A percentile compares a stretch with the other conserved stretches of the same genome.
Conservation (phyloP, 2,329 filamentous ascomycete genomes). For the Exophiala oligosperma region DNA sequence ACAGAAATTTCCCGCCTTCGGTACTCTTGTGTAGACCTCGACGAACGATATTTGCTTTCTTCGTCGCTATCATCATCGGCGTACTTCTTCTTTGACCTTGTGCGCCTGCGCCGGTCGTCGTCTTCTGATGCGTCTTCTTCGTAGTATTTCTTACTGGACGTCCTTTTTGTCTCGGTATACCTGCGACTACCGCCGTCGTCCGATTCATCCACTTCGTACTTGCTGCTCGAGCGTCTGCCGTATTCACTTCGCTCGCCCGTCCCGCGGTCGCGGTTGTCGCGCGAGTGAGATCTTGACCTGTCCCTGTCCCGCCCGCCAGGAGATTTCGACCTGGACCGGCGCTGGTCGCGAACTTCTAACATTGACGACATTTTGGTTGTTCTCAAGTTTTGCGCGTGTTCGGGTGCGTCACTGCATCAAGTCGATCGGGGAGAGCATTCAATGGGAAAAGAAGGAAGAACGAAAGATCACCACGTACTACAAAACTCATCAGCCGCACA, state of each 20-base stretch:
- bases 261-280: slow-evolving; percentile 39
- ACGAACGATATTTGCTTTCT: slow-evolving; percentile 21
- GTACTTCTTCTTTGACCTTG: slow-evolving; percentile 34
- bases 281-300: slow-evolving; percentile 45
- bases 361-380: slow-evolving; percentile 19
- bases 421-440: neutral
- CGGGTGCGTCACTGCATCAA: neutral
- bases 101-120: slow-evolving; percentile 29
- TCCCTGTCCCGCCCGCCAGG: slow-evolving; percentile 39
- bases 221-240: slow-evolving; percentile 18
- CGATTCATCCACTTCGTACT: slow-evolving; percentile 33
- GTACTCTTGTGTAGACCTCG: slow-evolving; percentile 11
- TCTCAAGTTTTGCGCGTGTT: neutral
- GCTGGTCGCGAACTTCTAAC: slow-evolving; percentile 25
- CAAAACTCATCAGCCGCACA: slow-evolving; percentile 9
- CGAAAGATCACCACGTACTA: slow-evolving; percentile 1
- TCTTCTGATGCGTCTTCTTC: slow-evolving; percentile 31
- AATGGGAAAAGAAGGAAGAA: neutral
- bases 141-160: slow-evolving; percentile 31
- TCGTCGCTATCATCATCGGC: slow-evolving; percentile 21
- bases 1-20: slow-evolving; percentile 11
- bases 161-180: slow-evolving; percentile 15
- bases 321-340: slow-evolving; percentile 46
- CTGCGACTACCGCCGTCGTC: slow-evolving; percentile 26
- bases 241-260: slow-evolving; percentile 32